Base-by-base conservation (phyloP, 2,329 filamentous ascomycete genomes). In the Hymenoscyphus repandus region DNA sequence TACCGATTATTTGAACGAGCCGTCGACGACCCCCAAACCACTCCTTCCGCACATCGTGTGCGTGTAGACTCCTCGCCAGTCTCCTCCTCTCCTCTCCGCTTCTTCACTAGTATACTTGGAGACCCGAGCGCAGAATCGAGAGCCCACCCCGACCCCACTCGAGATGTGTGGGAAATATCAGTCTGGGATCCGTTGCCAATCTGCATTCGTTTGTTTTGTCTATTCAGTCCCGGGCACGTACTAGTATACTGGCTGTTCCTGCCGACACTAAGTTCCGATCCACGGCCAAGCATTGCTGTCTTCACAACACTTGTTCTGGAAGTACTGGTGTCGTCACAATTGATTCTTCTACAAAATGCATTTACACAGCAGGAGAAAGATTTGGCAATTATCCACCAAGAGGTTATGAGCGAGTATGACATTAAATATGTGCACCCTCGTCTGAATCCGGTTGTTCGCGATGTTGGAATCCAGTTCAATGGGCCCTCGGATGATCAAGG, bases 321-420 rank as follows among this genome's bases (percentile, higher is more conserved):
- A 49, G 66, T 76, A 13, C 74, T 95, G 1, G 73, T 99, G 12
- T 91, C 91, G 0, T 72, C 77, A 1, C 89, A 96, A 67, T 78
- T 97, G 57, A 77, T 83, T 47, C 74, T 89, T 30, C 73, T 97
- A 45, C 84, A 86, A 53, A 78, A 77, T 2, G 82, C 77, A 32
- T 97, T 92, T 69, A 77, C 80, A 3, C 91, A 92, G 66, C 91
- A 97, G 67, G 82, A 81, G 54, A 95, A 90, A 66, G 93, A 99
- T 68, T 82, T 81, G 1, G 77, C 83, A 2, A 78, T 96, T 42
- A 86, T 99, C 52, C 90, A 95, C 60, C 90, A 86, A 61, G 88
- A 97, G 69, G 92, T 97, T 5, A 77, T 97, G 70, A 85, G 90
- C 66, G 93, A 99, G 70, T 99, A 99, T 66, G 90, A 97, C 66